A percentile compares a stretch with the other conserved stretches of the same genome.
Conservation (phyloP, 345 rosid species). For the Citrus inodora region DNA sequence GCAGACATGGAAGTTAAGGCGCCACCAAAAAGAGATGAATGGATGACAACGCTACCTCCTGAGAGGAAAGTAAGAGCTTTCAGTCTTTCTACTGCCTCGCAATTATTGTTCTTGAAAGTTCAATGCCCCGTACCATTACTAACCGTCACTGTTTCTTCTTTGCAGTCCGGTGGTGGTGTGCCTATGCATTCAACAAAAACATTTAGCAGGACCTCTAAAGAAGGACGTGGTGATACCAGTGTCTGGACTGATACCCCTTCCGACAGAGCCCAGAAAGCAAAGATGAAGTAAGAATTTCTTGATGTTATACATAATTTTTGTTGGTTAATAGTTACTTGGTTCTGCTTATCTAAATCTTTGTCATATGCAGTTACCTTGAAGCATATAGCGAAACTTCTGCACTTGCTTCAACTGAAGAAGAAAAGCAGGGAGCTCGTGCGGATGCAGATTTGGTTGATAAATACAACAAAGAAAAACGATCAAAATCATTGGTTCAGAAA, state of each 20-base stretch:
- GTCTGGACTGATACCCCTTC: conserved; percentile 87
- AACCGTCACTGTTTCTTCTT: conserved; percentile 16
- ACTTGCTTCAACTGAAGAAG: conserved; percentile 73
- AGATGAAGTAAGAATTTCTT: conserved; percentile 53
- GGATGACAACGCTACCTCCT: conserved; percentile 97
- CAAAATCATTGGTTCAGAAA: conserved; percentile 78
- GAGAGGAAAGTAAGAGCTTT: conserved; percentile 69
- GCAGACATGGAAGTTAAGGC: conserved; percentile 66
- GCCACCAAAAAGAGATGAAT: conserved; percentile 76
- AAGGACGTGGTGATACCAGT: conserved; percentile 91
- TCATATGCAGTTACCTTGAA: conserved; percentile 64
- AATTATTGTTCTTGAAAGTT: not conserved
- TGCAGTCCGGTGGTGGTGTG: conserved; percentile 75
- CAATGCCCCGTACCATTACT: not conserved
- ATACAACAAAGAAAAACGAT: conserved; percentile 78
- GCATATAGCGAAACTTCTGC: conserved; percentile 81
- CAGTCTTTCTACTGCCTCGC: not conserved
- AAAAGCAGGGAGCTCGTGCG: conserved; percentile 34
- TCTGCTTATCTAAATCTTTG: not conserved
- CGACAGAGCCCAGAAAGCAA: conserved; percentile 85
- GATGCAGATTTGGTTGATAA: conserved; percentile 88
- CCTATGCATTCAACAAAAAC: conserved; percentile 58
- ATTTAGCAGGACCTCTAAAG: conserved; percentile 63
- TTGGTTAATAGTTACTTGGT: not conserved
- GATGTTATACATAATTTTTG: not conserved